Base-by-base conservation (phyloP, 2,329 filamentous ascomycete species). In the Pestalotiopsis sp. region DNA sequence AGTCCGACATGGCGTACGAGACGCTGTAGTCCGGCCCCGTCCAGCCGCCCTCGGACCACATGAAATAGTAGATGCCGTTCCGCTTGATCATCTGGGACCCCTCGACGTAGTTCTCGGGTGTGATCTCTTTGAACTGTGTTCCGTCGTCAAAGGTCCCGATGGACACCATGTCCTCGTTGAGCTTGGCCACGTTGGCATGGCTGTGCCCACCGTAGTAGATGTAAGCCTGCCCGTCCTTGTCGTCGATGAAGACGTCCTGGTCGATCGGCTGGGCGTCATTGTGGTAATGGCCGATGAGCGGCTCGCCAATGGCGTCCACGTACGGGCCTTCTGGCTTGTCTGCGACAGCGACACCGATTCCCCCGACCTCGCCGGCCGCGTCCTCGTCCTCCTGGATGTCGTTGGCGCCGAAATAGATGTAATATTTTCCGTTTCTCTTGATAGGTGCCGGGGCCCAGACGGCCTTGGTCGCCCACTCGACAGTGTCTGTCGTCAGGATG, bases 331-430 rank as follows among this genome's bases (percentile, higher is more conserved):
- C 75, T 0, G 82, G 79, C 3, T 68, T 75, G 14, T 77, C 75
- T 0, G 82, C 77, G 3, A 78, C 76, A 0, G 78, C 82, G 0
- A 84, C 82, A 2, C 82, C 82, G 17, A 84, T 83, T 3, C 82
- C 82, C 5, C 80, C 81, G 1, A 82, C 74, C 13, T 72, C 62
- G 6, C 76, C 76, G 7, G 66, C 62, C 31, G 69, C 73, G 3
- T 74, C 70, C 52, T 77, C 75, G 27, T 73, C 74, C 58, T 76
- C 74, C 31, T 81, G 80, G 59, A 83, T 82, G 66, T 86, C 84
- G 52, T 85, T 86, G 45, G 84, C 84, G 58, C 78, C 82, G 70
- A 86, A 86, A 74, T 86, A 86, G 66, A 86, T 77, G 71, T 82
- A 86, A 73, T 85, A 86, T 56, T 79, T 82, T 12, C 81, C 82